Conservation (phyloP, 352 stramenopile species). For the Lagenidium giganteum region DNA sequence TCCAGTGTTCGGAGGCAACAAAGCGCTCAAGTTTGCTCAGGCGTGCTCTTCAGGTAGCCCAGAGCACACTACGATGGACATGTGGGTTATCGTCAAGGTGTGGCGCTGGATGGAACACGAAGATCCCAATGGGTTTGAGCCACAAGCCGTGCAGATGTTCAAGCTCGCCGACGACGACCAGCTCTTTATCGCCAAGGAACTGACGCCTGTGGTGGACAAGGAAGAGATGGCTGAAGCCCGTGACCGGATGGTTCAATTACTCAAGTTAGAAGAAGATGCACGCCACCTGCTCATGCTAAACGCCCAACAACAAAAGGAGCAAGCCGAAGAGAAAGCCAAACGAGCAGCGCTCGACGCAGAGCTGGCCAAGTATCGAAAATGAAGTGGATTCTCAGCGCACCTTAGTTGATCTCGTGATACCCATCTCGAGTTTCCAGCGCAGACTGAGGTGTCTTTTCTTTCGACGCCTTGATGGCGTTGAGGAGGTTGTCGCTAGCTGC, state of each 20-base stretch:
- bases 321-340: slow-evolving; percentile 11
- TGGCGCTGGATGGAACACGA: slow-evolving; percentile 49
- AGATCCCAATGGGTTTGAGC: slow-evolving; percentile 32
- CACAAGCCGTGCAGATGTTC: slow-evolving; percentile 30
- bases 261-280: slow-evolving; percentile 31
- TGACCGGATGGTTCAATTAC: slow-evolving; percentile 28
- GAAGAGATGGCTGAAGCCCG: slow-evolving; percentile 21
- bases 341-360: background rate
- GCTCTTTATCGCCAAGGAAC: slow-evolving; percentile 24
- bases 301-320: no score
- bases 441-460: no score
- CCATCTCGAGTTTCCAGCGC: no score
- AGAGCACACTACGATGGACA: slow-evolving; percentile 13
- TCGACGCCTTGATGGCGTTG: no score
- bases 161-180: slow-evolving; percentile 26
- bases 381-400: no score
- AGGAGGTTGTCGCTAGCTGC: no score
- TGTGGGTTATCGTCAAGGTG: slow-evolving; percentile 28
- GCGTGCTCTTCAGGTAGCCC: slow-evolving; percentile 9
- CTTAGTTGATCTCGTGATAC: slow-evolving; percentile 13
- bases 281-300: no score
- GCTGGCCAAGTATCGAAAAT: no score
- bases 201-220: slow-evolving; percentile 13
- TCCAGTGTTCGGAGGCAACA: slow-evolving; percentile 21
- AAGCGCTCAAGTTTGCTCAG: slow-evolving; percentile 22